These are phyloP conservation scores for Tephrocybe rancida DNA, from an alignment of 768 basidiomycete species.

Conservation along the genomic window DNA sequence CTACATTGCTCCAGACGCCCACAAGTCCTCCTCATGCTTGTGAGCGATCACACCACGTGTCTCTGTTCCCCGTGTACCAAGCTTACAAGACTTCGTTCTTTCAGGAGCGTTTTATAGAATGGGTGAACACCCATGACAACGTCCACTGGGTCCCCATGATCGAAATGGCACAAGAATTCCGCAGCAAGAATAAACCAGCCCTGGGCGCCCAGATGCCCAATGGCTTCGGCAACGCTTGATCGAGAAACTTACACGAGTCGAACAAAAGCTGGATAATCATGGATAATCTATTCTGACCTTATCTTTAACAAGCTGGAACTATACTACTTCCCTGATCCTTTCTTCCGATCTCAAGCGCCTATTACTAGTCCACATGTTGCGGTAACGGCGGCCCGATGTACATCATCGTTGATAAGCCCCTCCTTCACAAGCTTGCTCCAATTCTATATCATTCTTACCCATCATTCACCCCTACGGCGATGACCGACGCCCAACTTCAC, in stretches of 20 bases:
- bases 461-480: constrained; percentile 5
- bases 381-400: too few relatives aligned
- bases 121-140: constrained; percentile 69
- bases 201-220: constrained; percentile 57
- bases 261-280: too few relatives aligned
- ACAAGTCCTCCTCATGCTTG: constrained; percentile 76
- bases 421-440: not conserved
- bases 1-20: constrained; percentile 46
- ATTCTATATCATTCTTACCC: not conserved
- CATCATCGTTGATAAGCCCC: not conserved
- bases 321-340: too few relatives aligned
- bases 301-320: too few relatives aligned
- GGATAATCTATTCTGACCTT: too few relatives aligned
- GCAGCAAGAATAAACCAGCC: constrained; percentile 49
- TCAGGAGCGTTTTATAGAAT: constrained; percentile 74
- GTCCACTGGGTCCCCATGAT: constrained; percentile 74
- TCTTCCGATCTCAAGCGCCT: too few relatives aligned
- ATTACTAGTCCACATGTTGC: too few relatives aligned
- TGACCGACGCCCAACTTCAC: constrained; percentile 31
- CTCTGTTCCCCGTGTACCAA: not conserved
- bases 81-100: not conserved
- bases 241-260: too few relatives aligned
- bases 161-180: constrained; percentile 67
- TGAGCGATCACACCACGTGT: constrained; percentile 20
- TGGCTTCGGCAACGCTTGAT: not conserved